A percentile compares a stretch with the other conserved stretches of the same genome.
Evolutionary conservation across 345 rosid genomes (phyloP).

Genomic region (Acer yangbiense): DNA sequence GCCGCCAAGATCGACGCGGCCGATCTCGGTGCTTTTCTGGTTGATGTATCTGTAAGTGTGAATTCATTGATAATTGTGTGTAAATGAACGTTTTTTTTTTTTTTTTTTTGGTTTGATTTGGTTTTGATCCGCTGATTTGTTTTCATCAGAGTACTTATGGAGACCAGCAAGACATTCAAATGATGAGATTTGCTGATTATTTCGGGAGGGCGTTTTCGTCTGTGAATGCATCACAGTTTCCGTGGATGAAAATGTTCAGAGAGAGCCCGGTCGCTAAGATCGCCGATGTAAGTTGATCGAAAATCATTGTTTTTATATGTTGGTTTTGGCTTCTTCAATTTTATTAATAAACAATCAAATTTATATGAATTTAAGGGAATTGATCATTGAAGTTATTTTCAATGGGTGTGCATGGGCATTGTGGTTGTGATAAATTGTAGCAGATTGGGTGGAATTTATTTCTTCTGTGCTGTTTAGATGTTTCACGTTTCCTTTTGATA

Average conservation of each 20-base stretch:
- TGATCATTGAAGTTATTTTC: background rate
- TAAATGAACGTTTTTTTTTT: background rate
- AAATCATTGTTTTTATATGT: background rate
- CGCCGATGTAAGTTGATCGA: constrained; percentile 45
- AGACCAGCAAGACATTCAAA: constrained; percentile 58
- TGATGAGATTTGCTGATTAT: constrained; percentile 71
- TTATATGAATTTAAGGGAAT: background rate
- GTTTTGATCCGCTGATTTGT: constrained; percentile 1
- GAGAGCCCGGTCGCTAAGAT: constrained; percentile 56
- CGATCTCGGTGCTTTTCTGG: constrained; percentile 56
- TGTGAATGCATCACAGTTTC: constrained; percentile 58
- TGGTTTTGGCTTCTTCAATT: background rate
- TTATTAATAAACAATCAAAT: background rate
- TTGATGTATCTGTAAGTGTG: constrained; percentile 44
- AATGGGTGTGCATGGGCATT: no score
- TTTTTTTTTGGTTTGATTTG: background rate
- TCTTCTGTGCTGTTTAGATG: background rate
- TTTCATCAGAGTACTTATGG: constrained; percentile 45
- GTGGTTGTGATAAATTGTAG: background rate
- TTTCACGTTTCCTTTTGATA: background rate
- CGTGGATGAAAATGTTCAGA: constrained; percentile 64
- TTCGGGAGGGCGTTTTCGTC: constrained; percentile 61
- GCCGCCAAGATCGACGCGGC: constrained; percentile 58
- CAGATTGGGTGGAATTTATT: background rate
- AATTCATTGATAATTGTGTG: background rate